Base-by-base conservation (phyloP, 1,139 yeast species). In the Kodamaea alishanica region DNA sequence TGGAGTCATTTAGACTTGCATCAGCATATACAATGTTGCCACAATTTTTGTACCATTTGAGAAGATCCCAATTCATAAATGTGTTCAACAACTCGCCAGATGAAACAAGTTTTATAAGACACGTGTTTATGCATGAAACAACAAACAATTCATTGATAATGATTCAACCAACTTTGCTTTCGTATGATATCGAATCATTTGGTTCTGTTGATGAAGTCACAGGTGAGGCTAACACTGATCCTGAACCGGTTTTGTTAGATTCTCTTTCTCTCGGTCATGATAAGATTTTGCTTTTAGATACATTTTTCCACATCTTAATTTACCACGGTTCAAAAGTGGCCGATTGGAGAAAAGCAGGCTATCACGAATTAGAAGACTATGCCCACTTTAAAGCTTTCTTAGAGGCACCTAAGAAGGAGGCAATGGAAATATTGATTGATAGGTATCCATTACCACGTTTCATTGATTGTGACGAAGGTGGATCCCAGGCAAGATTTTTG, bases 51-150 rank as follows among this genome's bases (percentile, higher is more conserved):
- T 84, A 77, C 59, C 89, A 84, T 58, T 66, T 84, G 48, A 67
- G 90, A 53, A 67, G 92, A 42, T 80, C 88, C 2, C 84, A 77
- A 38, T 79, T 84, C 50, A 67, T 84, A 26, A 81, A 79, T 52
- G 81, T 83, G 25, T 84, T 84, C 62, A 81, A 81, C 57, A 80
- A 79, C 50, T 84, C 92, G 0, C 94, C 94, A 0, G 94, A 84
- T 61, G 94, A 84, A 58, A 81, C 89, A 2, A 72, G 81, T 28
- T 84, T 74, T 58, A 74, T 81, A 42, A 72, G 89, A 49, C 90
- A 83, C 52, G 64, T 78, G 9, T 75, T 83, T 52, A 65, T 77
- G 62, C 79, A 79, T 32, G 90, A 84, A 54, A 89, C 84, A 52
- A 73, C 79, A 6, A 69, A 73, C 36, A 83, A 82, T 54, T 71